These are phyloP conservation scores for Leccinum ochraceum DNA, from an alignment of 768 basidiomycete genomes.

Conservation along the genomic window DNA sequence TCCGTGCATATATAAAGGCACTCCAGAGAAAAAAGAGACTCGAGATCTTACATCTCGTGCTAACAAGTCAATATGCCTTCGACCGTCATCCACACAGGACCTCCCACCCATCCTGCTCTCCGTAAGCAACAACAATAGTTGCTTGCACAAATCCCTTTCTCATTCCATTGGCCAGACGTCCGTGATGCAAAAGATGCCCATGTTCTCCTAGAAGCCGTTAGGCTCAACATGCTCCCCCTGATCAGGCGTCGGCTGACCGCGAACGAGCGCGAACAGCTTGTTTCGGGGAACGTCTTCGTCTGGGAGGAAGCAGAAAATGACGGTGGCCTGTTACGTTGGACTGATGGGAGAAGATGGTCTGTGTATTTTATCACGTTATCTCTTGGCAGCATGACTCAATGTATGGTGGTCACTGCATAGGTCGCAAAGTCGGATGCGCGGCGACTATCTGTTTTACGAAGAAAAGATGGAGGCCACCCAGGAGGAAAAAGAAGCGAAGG, in stretches of 20 bases:
- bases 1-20: constrained; percentile 31
- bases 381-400: constrained; percentile 6
- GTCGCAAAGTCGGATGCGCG: constrained; percentile 85
- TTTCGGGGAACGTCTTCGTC: constrained; percentile 77
- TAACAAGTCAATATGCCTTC: constrained; percentile 17
- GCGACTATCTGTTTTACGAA: constrained; percentile 82
- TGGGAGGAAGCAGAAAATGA: constrained; percentile 85
- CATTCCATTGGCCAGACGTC: constrained; percentile 48
- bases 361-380: constrained; percentile 8
- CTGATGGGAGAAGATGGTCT: constrained; percentile 78
- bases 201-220: constrained; percentile 73
- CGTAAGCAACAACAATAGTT: constrained; percentile 31
- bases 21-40: constrained; percentile 2
- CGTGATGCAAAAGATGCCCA: constrained; percentile 82
- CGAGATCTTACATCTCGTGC: constrained; percentile 8
- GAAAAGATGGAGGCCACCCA: constrained; percentile 81
- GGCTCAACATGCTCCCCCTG: constrained; percentile 66
- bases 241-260: constrained; percentile 70
- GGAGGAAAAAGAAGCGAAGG: constrained; percentile 78
- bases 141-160: background rate
- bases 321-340: constrained; percentile 70
- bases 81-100: constrained; percentile 22
- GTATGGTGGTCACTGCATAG: constrained; percentile 35
- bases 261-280: constrained; percentile 66
- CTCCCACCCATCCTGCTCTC: constrained; percentile 33